phyloP scores from a whole-genome alignment of 768 basidiomycete genomes.

The Suillus plorans region DNA sequence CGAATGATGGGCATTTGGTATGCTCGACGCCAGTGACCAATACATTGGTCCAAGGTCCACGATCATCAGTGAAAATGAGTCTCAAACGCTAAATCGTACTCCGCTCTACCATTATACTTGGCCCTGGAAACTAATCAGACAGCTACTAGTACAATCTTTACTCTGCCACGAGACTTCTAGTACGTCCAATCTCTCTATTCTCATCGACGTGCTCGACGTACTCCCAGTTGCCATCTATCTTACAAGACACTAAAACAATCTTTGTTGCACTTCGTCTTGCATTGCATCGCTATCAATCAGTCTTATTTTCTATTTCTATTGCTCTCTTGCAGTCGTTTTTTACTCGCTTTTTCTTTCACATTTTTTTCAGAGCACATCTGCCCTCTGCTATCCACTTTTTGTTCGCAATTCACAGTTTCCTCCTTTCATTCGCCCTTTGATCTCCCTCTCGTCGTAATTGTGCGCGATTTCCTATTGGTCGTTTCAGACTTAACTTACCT shows the following conservation, averaged over 20 bases:
- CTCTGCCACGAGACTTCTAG: slow-evolving; percentile 5
- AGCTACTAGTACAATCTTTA: slow-evolving; percentile 14
- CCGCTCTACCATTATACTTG: background rate
- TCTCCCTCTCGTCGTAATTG: background rate
- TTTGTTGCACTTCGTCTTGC: slow-evolving; percentile 26
- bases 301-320: slow-evolving; percentile 20
- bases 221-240: slow-evolving; percentile 22
- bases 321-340: slow-evolving; percentile 30
- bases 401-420: slow-evolving; percentile 1
- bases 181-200: slow-evolving; percentile 3
- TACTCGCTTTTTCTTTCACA: slow-evolving; percentile 25
- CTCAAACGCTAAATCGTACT: slow-evolving; percentile 1
- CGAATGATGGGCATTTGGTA: slow-evolving; percentile 5
- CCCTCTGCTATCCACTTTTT: slow-evolving; percentile 9
- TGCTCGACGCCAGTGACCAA: background rate
- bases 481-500: slow-evolving; percentile 4
- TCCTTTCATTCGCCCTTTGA: slow-evolving; percentile 1
- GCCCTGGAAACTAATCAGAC: slow-evolving; percentile 28
- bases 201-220: slow-evolving; percentile 3
- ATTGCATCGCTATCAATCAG: slow-evolving; percentile 35
- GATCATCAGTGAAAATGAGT: slow-evolving; percentile 2
- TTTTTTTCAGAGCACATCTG: slow-evolving; percentile 12
- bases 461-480: background rate
- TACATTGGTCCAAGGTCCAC: background rate
- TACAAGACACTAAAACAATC: slow-evolving; percentile 32